Evolutionary conservation across 2,329 filamentous ascomycete species (phyloP), one percentile per base, ranked within the genome.

Genomic region (Aspergillus amoenus): DNA sequence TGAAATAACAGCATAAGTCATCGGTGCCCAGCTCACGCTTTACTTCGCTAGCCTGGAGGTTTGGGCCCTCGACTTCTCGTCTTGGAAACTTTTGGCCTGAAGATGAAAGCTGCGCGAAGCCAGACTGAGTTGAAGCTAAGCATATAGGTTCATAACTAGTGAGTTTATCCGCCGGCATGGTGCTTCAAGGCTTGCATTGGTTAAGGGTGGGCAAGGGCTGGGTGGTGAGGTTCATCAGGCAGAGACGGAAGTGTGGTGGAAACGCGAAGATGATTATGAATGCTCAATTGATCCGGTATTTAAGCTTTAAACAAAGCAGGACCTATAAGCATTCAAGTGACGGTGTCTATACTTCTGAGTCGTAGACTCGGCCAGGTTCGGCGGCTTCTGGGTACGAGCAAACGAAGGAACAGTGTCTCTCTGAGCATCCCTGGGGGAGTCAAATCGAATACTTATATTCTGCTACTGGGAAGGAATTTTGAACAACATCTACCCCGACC

Each of bases 1-100:
- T 81, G 67, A 78, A 81, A 63, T 76, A 76, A 55, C 24, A 22
- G 22, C 75, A 75, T 4, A 63, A n/a, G 22, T 40, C 52, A n/a
- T 17, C 13, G 15, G 24, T 21, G 9, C 42, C 49, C n/a, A 41
- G 34, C 13, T 22, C 13, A 18, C 18, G 21, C 39, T 17, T 27
- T 5, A 22, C 18, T 32, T n/a, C 18, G 1, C 11, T 13, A 21
- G 32, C 12, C 5, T 1, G 7, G 21, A 4, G 21, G 32, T 32
- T 17, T 24, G 7, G 12, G n/a, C n/a, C 18, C 32, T 42, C 24
- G n/a, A 15, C 5, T 15, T 37, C n/a, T 22, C 41, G 27, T 13
- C 15, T 11, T 5, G 48, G 13, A n/a, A 24, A 21, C 17, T 7
- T n/a, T n/a, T 15, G 17, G 7, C 24, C n/a, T 27, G 27, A 30